Evolutionary conservation across 148 eudicot species (phyloP).

Genomic region (Camellia lanceoleosa): DNA sequence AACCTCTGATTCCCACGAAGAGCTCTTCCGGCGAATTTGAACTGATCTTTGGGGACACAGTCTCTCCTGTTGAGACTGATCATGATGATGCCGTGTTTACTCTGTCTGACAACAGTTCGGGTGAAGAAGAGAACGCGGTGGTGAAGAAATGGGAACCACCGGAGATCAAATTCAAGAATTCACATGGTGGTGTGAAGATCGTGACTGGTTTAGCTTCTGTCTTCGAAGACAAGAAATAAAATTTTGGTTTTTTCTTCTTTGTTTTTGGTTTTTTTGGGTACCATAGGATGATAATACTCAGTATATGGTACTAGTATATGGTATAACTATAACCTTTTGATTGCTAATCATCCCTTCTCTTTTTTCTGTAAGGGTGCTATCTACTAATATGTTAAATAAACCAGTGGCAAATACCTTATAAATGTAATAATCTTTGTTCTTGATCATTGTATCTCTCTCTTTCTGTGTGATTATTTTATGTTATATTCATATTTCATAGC

Average conservation of each 20-base stretch:
- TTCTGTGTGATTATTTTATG: background rate
- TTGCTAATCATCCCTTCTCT: constrained; percentile 35
- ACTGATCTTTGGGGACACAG: background rate
- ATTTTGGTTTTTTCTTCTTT: constrained; percentile 25
- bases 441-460: background rate
- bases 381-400: constrained; percentile 28
- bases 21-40: background rate
- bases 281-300: constrained; percentile 13
- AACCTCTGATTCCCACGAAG: background rate
- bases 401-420: background rate
- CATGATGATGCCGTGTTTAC: constrained; percentile 33
- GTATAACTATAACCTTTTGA: constrained; percentile 3
- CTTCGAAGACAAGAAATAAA: constrained; percentile 45
- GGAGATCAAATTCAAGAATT: constrained; percentile 31
- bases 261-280: background rate
- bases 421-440: background rate
- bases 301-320: background rate
- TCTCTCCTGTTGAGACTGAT: constrained; percentile 8
- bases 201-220: constrained; percentile 59
- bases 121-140: constrained; percentile 36
- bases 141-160: constrained; percentile 21
- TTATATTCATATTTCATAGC: too few species aligned
- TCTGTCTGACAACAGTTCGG: constrained; percentile 45
- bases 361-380: constrained; percentile 57
- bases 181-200: constrained; percentile 33